phyloP scores from a whole-genome alignment of 805 yeast species.

The Wickerhamiella brachini region DNA sequence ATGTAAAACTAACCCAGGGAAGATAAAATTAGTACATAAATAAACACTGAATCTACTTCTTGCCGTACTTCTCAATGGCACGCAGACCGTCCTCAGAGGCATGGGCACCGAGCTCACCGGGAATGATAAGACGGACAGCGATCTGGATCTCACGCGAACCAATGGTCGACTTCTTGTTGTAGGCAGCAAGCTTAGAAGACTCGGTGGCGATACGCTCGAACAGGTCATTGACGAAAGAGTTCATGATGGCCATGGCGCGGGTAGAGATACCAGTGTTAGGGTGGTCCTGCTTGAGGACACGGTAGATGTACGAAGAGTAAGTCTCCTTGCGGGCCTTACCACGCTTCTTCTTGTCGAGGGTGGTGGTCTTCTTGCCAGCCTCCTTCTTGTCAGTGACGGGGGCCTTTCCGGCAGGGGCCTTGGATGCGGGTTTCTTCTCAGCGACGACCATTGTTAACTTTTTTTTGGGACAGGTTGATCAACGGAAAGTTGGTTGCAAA shows the following conservation, averaged over 20 bases:
- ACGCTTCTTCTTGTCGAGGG: constrained; percentile 71
- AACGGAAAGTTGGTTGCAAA: constrained; percentile 14
- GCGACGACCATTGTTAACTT: constrained; percentile 30
- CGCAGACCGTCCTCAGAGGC: constrained; percentile 98
- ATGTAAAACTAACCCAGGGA: neutral
- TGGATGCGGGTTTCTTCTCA: constrained; percentile 47
- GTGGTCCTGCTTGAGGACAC: constrained; percentile 96
- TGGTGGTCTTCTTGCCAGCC: constrained; percentile 82
- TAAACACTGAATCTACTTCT: constrained; percentile 7
- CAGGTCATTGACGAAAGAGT: constrained; percentile 95
- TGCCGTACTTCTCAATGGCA: constrained; percentile 80
- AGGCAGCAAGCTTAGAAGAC: constrained; percentile 96
- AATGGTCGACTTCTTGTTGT: constrained; percentile 95
- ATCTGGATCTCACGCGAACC: constrained; percentile 98
- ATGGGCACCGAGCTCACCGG: constrained; percentile 98
- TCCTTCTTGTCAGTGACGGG: constrained; percentile 81
- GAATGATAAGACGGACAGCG: constrained; percentile 93
- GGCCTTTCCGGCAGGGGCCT: constrained; percentile 79
- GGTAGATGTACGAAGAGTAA: constrained; percentile 95
- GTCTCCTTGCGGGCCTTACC: constrained; percentile 95
- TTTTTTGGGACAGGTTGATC: constrained; percentile 18
- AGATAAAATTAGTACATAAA: constrained; percentile 7
- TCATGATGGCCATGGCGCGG: constrained; percentile 97
- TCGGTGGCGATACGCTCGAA: constrained; percentile 96
- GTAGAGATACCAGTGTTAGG: constrained; percentile 99